A percentile compares a stretch with the other conserved stretches of the same genome.
These are phyloP conservation scores for Spiromyces aspiralis DNA, from an alignment of 371 early-diverging fungal genomes.

Conservation along the genomic window DNA sequence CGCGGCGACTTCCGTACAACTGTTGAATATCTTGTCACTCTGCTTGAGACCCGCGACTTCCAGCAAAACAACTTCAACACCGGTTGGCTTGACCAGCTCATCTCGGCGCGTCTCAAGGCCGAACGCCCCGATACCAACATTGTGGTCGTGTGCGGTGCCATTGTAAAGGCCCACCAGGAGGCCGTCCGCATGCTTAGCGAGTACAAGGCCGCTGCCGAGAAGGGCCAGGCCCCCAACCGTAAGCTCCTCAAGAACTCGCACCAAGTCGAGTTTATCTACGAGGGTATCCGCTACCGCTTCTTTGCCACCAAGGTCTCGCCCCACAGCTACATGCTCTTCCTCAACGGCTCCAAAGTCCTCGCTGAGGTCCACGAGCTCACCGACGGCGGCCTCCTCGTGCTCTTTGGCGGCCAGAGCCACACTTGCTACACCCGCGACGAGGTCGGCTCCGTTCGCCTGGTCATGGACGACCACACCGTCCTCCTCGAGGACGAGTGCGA, in stretches of 20 bases:
- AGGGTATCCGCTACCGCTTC: constrained; percentile 75
- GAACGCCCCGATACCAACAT: constrained; percentile 82
- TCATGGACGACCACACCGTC: constrained; percentile 82
- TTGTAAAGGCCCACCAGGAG: constrained; percentile 58
- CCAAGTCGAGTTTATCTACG: constrained; percentile 78
- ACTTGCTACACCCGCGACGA: constrained; percentile 85
- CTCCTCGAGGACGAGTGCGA: constrained; percentile 90
- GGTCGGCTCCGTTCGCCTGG: constrained; percentile 70
- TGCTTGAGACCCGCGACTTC: constrained; percentile 83
- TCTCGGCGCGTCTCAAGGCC: constrained; percentile 68
- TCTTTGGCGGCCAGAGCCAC: constrained; percentile 73
- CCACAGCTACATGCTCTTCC: constrained; percentile 54
- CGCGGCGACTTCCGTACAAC: constrained; percentile 97
- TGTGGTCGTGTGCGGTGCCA: constrained; percentile 85
- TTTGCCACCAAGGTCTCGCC: constrained; percentile 66
- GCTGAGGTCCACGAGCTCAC: constrained; percentile 67
- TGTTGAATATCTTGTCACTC: constrained; percentile 88
- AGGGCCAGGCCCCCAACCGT: constrained; percentile 79
- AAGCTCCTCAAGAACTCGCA: constrained; percentile 55
- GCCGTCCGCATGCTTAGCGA: constrained; percentile 46
- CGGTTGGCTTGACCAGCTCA: constrained; percentile 90
- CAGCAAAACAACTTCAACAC: constrained; percentile 83
- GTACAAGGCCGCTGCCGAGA: constrained; percentile 66
- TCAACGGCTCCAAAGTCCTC: constrained; percentile 68
- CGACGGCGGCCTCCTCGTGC: constrained; percentile 86